Base-by-base conservation (phyloP, 163 green algal genomes). In the Coccomyxa subellipsoidea region DNA sequence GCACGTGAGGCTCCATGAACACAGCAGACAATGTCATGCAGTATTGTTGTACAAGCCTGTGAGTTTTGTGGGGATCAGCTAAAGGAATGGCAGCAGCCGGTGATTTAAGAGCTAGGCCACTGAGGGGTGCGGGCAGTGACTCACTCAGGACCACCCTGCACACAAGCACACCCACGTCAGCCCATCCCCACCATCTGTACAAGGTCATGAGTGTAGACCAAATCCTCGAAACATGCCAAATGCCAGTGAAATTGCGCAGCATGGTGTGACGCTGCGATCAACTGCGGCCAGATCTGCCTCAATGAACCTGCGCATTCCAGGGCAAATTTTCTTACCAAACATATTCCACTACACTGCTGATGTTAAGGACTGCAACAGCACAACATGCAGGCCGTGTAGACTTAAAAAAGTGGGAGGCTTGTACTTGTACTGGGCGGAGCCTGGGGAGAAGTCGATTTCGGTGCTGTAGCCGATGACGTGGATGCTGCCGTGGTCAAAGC, bases 231-330 rank as follows among this genome's bases (percentile, higher is more conserved):
- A n/a, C n/a, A n/a, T n/a, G n/a, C n/a, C 3, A 59, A 59, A 18
- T 59, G 23, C 47, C 23, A 18, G 23, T 59, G 3, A 8, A 18
- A 59, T 27, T 12, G 4, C 47, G 4, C 47, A 38, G 78, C 83
- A 86, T 31, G 83, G 83, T 7, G 78, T 86, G 12, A 84, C 25
- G 32, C 27, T 83, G 29, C 83, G 54, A 75, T 87, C 72, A 25
- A 87, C 79, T 9, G 34, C 77, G 12, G 39, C 40, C 75, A 87
- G 29, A 27, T 84, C 83, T 7, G 47, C 36, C 15, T 66, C 35
- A 35, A 79, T 69, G 75, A 79, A 79, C 38, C 75, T 79, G 75
- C 75, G 32, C 47, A 59, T 6, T 59, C 47, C 47, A 59, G 15
- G 4, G 15, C 21, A 27, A 8, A 59, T 59, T 18, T 27, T 7